A percentile compares a stretch with the other conserved stretches of the same genome.
These are phyloP conservation scores for Pichia sp. DNA, from an alignment of 1,139 yeast genomes.

Conservation along the genomic window DNA sequence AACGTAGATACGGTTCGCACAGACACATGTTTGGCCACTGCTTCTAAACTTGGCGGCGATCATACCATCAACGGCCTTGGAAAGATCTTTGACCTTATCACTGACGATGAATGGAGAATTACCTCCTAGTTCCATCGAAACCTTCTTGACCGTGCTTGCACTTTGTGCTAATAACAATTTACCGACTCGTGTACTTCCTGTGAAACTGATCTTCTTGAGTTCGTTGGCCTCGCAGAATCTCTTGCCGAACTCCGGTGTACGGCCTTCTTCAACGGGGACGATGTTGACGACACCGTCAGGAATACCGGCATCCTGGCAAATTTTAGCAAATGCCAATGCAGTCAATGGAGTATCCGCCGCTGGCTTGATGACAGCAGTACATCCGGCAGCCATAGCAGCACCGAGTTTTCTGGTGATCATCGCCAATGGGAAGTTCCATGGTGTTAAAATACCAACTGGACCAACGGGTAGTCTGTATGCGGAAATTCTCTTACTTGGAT, in stretches of 20 bases:
- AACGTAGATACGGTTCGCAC: slow-evolving; percentile 73
- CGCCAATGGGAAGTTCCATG: slow-evolving; percentile 96
- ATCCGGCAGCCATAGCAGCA: slow-evolving; percentile 93
- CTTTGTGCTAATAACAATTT: slow-evolving; percentile 77
- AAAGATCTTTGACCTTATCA: slow-evolving; percentile 71
- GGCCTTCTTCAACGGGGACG: slow-evolving; percentile 52
- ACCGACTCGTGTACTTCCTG: slow-evolving; percentile 89
- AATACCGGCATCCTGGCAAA: slow-evolving; percentile 77
- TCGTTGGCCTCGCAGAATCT: slow-evolving; percentile 65
- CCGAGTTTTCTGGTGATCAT: slow-evolving; percentile 93
- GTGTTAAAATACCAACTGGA: slow-evolving; percentile 87
- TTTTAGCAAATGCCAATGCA: slow-evolving; percentile 75
- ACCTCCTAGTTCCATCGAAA: slow-evolving; percentile 89
- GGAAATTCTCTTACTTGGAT: slow-evolving; percentile 55
- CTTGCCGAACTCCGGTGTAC: slow-evolving; percentile 61
- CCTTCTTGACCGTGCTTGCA: slow-evolving; percentile 73
- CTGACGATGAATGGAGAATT: slow-evolving; percentile 91
- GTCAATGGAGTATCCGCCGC: slow-evolving; percentile 88
- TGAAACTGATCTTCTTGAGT: slow-evolving; percentile 78
- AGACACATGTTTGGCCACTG: slow-evolving; percentile 80
- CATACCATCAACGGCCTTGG: slow-evolving; percentile 73
- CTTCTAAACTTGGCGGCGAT: slow-evolving; percentile 69
- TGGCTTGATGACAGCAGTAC: slow-evolving; percentile 87
- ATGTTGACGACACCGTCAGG: slow-evolving; percentile 85
- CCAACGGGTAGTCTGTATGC: slow-evolving; percentile 83